phyloP scores from a whole-genome alignment of 495 filamentous ascomycete species.

The Talaromyces wortmannii region DNA sequence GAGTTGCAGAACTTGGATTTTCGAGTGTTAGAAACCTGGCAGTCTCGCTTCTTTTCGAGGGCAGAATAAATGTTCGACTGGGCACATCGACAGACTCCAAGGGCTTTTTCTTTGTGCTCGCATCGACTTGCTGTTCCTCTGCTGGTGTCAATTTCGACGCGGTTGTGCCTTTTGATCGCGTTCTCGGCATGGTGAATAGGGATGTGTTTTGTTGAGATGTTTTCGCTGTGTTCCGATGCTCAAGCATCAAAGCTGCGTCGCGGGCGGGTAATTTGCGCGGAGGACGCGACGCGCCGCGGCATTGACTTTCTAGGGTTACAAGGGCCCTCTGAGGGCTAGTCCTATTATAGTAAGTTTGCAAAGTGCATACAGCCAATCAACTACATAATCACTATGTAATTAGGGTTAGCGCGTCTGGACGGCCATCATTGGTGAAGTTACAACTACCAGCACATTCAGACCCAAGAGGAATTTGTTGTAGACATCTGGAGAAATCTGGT shows the following conservation, averaged over 20 bases:
- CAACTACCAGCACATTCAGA: too few species aligned
- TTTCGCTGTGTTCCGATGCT: background rate
- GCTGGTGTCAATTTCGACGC: background rate
- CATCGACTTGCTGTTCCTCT: background rate
- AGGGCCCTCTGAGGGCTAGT: too few species aligned
- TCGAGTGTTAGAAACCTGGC: slow-evolving; percentile 69
- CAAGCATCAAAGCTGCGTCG: background rate
- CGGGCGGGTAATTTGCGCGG: background rate
- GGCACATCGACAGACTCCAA: slow-evolving; percentile 23
- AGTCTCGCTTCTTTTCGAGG: slow-evolving; percentile 52
- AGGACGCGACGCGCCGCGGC: too few species aligned
- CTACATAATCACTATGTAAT: too few species aligned
- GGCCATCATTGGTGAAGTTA: too few species aligned
- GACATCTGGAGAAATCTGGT: too few species aligned
- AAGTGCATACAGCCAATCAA: too few species aligned
- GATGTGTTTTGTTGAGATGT: too few species aligned
- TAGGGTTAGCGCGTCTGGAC: too few species aligned
- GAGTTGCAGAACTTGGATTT: slow-evolving; percentile 62
- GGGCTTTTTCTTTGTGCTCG: background rate
- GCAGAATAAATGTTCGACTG: slow-evolving; percentile 75
- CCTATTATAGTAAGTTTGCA: too few species aligned
- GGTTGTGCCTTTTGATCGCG: slow-evolving; percentile 1
- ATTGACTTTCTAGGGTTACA: too few species aligned
- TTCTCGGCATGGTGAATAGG: background rate
- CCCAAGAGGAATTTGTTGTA: too few species aligned